phyloP scores from a whole-genome alignment of 441 rosid genomes.

The Theobroma grandiflorum region DNA sequence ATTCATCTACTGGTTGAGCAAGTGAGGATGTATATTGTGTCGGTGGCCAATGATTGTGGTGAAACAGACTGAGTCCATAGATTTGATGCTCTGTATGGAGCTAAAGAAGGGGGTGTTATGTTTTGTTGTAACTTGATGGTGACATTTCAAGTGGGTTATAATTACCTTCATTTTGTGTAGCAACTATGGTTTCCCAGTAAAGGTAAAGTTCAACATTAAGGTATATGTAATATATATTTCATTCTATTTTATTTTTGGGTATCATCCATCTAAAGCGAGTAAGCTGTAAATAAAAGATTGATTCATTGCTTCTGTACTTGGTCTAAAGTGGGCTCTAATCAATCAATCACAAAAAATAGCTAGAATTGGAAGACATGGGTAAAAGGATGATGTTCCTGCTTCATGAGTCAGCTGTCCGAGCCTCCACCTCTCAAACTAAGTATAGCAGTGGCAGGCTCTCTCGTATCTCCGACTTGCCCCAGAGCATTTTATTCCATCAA shows the following conservation, averaged over 20 bases:
- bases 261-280: neutral
- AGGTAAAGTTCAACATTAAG: slow-evolving; percentile 7
- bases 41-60: slow-evolving; percentile 19
- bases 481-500: no score
- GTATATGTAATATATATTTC: neutral
- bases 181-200: neutral
- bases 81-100: slow-evolving; percentile 17
- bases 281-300: neutral
- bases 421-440: no score
- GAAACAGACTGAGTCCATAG: slow-evolving; percentile 18
- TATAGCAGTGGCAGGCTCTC: no score
- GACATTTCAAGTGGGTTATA: slow-evolving; percentile 28
- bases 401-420: no score
- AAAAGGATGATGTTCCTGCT: no score
- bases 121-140: slow-evolving; percentile 27
- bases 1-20: slow-evolving; percentile 90
- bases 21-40: slow-evolving; percentile 49
- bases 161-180: slow-evolving; percentile 28
- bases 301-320: neutral
- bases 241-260: neutral
- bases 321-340: no score
- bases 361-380: no score
- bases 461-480: no score
- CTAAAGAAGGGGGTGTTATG: slow-evolving; percentile 27
- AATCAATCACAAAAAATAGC: no score